Conservation (phyloP, 2,329 filamentous ascomycete genomes). For the Fusarium sp. region DNA sequence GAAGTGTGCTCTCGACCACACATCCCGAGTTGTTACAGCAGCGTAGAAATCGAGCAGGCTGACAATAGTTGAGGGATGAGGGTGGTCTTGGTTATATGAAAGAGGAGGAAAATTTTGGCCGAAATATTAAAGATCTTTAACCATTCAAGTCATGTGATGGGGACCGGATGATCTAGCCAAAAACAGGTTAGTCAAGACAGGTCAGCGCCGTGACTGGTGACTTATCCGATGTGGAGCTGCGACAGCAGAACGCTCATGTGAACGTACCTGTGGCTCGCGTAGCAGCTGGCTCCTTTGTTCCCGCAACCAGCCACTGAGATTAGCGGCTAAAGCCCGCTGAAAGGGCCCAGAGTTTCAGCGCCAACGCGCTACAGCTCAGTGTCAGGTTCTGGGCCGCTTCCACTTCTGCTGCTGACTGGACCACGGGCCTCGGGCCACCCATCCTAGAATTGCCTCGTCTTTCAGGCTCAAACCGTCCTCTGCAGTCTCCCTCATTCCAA, state of each 20-base stretch:
- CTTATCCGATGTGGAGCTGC: slow-evolving; percentile 11
- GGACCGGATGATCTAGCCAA: not conserved
- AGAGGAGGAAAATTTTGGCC: slow-evolving; percentile 41
- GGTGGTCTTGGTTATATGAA: slow-evolving; percentile 55
- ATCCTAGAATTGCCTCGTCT: slow-evolving; percentile 44
- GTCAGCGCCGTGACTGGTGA: slow-evolving; percentile 22
- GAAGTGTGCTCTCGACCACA: slow-evolving; percentile 65
- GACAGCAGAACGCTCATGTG: slow-evolving; percentile 10
- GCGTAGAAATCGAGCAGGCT: slow-evolving; percentile 48
- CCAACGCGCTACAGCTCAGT: too few relatives aligned
- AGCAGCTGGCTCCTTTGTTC: slow-evolving; percentile 20
- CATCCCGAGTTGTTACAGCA: slow-evolving; percentile 61
- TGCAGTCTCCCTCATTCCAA: slow-evolving; percentile 44
- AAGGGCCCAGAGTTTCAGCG: not conserved
- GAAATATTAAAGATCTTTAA: slow-evolving; percentile 24
- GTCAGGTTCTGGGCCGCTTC: not conserved
- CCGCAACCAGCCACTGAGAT: slow-evolving; percentile 31
- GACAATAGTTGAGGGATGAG: slow-evolving; percentile 53
- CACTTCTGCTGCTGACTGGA: slow-evolving; percentile 11
- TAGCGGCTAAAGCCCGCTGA: slow-evolving; percentile 23
- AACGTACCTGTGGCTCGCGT: slow-evolving; percentile 21
- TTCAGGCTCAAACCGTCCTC: slow-evolving; percentile 45
- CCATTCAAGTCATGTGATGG: slow-evolving; percentile 39
- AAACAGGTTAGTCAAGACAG: too few relatives aligned
- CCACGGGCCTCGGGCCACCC: too few relatives aligned